Evolutionary conservation across 2,329 filamentous ascomycete genomes (phyloP).

Genomic region (Phaeosphaeriaceae sp.): DNA sequence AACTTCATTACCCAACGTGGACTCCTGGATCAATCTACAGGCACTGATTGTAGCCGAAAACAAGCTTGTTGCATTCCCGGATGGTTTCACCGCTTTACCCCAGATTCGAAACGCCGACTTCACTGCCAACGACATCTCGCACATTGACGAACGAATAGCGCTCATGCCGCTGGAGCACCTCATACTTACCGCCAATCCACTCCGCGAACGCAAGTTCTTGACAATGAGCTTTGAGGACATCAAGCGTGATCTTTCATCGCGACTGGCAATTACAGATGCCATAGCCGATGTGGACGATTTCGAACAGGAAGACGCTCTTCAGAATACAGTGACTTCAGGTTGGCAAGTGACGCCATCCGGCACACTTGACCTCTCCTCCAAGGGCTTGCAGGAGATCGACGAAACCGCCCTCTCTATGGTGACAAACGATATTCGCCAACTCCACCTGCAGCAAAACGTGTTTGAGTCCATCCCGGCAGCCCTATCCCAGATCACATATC

Average conservation of each 20-base stretch:
- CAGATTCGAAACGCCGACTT: slow-evolving; percentile 81
- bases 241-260: slow-evolving; percentile 73
- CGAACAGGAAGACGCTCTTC: slow-evolving; percentile 6
- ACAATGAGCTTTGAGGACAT: slow-evolving; percentile 81
- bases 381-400: slow-evolving; percentile 48
- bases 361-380: slow-evolving; percentile 52
- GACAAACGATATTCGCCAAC: slow-evolving; percentile 58
- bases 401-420: slow-evolving; percentile 50
- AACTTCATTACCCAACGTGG: slow-evolving; percentile 73
- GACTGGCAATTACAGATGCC: slow-evolving; percentile 58
- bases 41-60: slow-evolving; percentile 85
- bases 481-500: slow-evolving; percentile 71
- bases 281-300: slow-evolving; percentile 5
- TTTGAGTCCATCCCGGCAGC: slow-evolving; percentile 73
- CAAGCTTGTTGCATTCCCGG: slow-evolving; percentile 75
- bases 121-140: slow-evolving; percentile 80
- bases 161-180: slow-evolving; percentile 80
- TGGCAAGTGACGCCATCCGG: slow-evolving; percentile 42
- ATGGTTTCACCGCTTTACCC: slow-evolving; percentile 72
- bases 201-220: slow-evolving; percentile 86
- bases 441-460: slow-evolving; percentile 80
- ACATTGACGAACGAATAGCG: slow-evolving; percentile 77
- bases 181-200: slow-evolving; percentile 84
- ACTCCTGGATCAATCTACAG: slow-evolving; percentile 74
- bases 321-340: slow-evolving; percentile 28